Conservation (phyloP, 345 rosid species). For the Eucalyptus camaldulensis region DNA sequence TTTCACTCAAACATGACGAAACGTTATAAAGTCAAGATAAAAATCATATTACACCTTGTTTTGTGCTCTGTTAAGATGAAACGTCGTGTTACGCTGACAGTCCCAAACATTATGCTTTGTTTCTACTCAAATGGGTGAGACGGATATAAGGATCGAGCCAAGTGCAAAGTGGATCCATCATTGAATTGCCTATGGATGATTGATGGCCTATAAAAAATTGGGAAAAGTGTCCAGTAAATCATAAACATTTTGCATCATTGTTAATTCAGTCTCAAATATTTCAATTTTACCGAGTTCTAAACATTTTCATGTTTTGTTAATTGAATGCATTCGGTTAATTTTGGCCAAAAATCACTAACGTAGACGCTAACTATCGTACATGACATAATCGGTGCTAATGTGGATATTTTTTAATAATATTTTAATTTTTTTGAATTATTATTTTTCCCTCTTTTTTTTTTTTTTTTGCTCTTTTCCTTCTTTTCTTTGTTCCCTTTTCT, state of each 20-base stretch:
- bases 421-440: fast-evolving
- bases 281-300: fast-evolving
- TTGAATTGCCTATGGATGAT: no score
- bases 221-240: fast-evolving
- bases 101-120: no score
- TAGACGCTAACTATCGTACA: fast-evolving
- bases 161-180: no score
- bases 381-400: fast-evolving
- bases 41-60: no score
- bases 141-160: no score
- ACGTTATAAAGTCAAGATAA: neutral
- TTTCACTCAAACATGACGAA: no score
- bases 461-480: fast-evolving
- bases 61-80: no score
- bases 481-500: no score
- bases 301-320: fast-evolving
- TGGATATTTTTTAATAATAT: no score
- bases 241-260: fast-evolving
- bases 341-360: fast-evolving
- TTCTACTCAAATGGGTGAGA: no score
- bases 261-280: fast-evolving
- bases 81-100: no score
- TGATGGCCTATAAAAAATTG: fast-evolving
- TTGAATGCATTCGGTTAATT: fast-evolving
- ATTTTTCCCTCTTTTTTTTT: fast-evolving